phyloP scores from a whole-genome alignment of 2,329 filamentous ascomycete genomes.

The Diplodia seriata region DNA sequence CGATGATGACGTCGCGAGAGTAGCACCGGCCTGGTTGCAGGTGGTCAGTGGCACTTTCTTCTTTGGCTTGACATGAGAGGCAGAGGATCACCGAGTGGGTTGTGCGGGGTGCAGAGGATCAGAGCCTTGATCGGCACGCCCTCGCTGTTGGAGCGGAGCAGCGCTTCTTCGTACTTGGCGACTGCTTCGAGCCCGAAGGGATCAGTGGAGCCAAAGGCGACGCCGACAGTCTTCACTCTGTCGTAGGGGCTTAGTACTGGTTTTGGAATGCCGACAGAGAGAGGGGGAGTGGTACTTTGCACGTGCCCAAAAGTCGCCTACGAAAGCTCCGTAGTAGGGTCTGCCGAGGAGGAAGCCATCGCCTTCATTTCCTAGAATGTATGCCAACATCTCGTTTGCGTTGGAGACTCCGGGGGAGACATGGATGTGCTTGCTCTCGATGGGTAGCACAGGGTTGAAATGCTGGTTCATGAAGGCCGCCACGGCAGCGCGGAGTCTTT shows the following conservation, averaged over 20 bases:
- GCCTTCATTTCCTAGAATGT: slow-evolving; percentile 51
- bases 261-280: neutral
- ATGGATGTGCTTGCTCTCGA: slow-evolving; percentile 49
- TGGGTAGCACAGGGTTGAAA: slow-evolving; percentile 47
- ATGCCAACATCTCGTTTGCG: slow-evolving; percentile 53
- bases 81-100: slow-evolving; percentile 49
- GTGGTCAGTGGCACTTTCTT: neutral
- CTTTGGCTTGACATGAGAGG: slow-evolving; percentile 1
- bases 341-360: slow-evolving; percentile 57
- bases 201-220: slow-evolving; percentile 48
- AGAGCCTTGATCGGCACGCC: slow-evolving; percentile 51
- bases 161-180: slow-evolving; percentile 49
- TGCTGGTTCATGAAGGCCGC: slow-evolving; percentile 52
- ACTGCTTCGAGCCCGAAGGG: slow-evolving; percentile 47
- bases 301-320: slow-evolving; percentile 56
- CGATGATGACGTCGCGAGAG: slow-evolving; percentile 38
- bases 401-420: slow-evolving; percentile 52
- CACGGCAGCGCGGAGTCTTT: slow-evolving; percentile 50
- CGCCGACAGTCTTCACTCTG: slow-evolving; percentile 49
- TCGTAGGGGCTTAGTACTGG: neutral
- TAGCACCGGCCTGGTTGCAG: neutral
- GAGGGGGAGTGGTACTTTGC: slow-evolving; percentile 38
- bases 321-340: slow-evolving; percentile 59
- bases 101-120: slow-evolving; percentile 55
- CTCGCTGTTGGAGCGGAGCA: slow-evolving; percentile 41